Base-by-base conservation (phyloP, 306 rosid genomes). In the apple (Malus domestica) region DNA sequence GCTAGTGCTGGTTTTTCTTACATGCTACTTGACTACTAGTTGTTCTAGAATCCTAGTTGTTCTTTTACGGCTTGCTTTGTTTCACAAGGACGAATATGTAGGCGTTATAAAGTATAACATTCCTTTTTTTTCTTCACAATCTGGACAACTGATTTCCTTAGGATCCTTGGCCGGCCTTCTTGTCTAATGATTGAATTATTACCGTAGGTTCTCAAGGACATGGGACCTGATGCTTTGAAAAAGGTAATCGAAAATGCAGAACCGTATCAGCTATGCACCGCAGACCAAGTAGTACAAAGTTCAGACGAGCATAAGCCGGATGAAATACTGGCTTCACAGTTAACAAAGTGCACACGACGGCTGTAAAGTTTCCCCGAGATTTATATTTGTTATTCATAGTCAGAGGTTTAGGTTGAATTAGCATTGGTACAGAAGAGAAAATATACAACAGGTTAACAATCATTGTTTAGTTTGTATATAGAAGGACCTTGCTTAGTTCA, bases 211-310 rank as follows among this genome's bases (percentile, higher is more conserved):
- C 80, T 84, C 29, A 45, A 5, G 73, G 54, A 52, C 30, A 68
- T 84, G 87, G 87, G 87, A 51, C 73, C 82, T 38, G 82, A 44
- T 76, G 82, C 79, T 80, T 61, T 84, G 74, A 80, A 72, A 78
- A 80, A 54, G 46, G 74, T 79, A 54, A 76, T 83, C 23, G 52
- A 83, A 72, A 67, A 78, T 72, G 84, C 82, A 44, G 55, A 72
- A 52, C 62, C 44, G 4, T 80, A 76, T 68, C 52, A 67, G 57
- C 62, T 44, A n/a, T 27, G 45, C 46, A 22, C 27, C 46, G 10
- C 68, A 66, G 57, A 72, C 44, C 3, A 38, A 65, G 77, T n/a
- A 66, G 32, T 35, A 30, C 23, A 15, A 55, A 59, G 75, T 73
- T 73, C 57, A 40, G 57, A 73, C 55, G 23, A 15, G 38, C 27